Percentiles rank a stretch among this genome's conserved stretches.
phyloP scores from a whole-genome alignment of 1,284 basidiomycete genomes.

The Xerocomus nothofagi region DNA sequence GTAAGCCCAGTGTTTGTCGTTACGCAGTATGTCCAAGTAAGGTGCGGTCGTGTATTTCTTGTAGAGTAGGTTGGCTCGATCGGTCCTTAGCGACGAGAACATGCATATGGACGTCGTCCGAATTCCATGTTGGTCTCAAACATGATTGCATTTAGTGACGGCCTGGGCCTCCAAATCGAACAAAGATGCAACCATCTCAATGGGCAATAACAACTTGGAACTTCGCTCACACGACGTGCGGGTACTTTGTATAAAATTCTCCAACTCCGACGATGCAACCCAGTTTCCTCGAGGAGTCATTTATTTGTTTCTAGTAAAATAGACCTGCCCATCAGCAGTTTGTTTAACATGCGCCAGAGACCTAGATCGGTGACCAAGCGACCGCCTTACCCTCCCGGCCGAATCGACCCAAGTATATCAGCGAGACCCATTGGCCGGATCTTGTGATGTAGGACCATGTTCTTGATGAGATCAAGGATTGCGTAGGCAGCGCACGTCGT shows the following conservation, averaged over 20 bases:
- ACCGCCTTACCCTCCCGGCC: not conserved
- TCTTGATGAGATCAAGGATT: conserved; percentile 8
- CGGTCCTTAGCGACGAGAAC: conserved; percentile 5
- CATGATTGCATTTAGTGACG: not conserved
- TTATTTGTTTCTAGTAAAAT: conserved; percentile 24
- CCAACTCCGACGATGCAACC: not conserved
- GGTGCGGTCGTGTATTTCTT: conserved; percentile 17
- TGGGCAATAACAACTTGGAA: too few relatives aligned
- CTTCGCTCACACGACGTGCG: too few relatives aligned
- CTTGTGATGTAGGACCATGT: conserved; percentile 18
- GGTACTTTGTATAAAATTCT: not conserved
- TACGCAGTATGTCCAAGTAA: conserved; percentile 7
- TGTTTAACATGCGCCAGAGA: not conserved
- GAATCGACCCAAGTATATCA: not conserved
- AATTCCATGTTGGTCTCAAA: conserved; percentile 8
- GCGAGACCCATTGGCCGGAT: not conserved
- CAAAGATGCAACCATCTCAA: conserved; percentile 1
- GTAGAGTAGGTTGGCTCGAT: conserved; percentile 14
- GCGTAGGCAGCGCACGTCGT: conserved; percentile 26
- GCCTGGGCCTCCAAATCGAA: not conserved
- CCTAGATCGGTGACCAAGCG: too few relatives aligned
- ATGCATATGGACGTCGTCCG: not conserved
- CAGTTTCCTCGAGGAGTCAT: not conserved
- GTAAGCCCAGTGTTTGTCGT: conserved; percentile 20
- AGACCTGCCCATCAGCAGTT: not conserved